Conservation (phyloP, 345 rosid genomes). For the Salix dunnii region DNA sequence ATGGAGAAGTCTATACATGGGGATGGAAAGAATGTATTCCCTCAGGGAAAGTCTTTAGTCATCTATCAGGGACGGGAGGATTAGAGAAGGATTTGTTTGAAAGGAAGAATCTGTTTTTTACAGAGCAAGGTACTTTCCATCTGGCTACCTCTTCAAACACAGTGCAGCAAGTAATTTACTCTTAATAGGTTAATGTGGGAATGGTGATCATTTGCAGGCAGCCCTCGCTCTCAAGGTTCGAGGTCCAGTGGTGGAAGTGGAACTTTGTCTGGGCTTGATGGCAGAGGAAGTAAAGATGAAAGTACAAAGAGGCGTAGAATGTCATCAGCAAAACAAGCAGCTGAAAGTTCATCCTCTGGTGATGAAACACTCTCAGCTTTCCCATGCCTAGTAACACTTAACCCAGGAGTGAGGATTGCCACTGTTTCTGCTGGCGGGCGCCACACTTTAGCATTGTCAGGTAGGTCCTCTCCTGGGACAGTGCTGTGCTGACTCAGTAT, state of each 20-base stretch:
- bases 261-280: conserved; percentile 37
- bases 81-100: conserved; percentile 50
- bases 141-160: neutral
- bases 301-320: conserved; percentile 63
- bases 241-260: conserved; percentile 45
- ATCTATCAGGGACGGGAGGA: conserved; percentile 32
- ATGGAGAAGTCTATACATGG: conserved; percentile 87
- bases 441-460: conserved; percentile 91
- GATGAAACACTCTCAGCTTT: conserved; percentile 73
- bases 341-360: conserved; percentile 67
- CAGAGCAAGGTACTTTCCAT: conserved; percentile 61
- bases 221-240: conserved; percentile 55
- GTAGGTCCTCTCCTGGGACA: conserved; percentile 31
- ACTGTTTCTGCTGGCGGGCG: conserved; percentile 96
- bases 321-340: conserved; percentile 61
- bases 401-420: conserved; percentile 79
- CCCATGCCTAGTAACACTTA: conserved; percentile 83
- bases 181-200: conserved; percentile 16
- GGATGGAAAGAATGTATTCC: conserved; percentile 99
- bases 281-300: conserved; percentile 57
- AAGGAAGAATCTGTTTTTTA: conserved; percentile 49
- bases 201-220: conserved; percentile 38
- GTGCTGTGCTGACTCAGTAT: conserved; percentile 5
- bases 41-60: conserved; percentile 73
- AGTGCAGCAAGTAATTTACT: neutral